A percentile compares a stretch with the other conserved stretches of the same genome.
These are phyloP conservation scores for Schizosaccharomyces versatilis DNA, from an alignment of 1,139 yeast genomes.

Conservation along the genomic window DNA sequence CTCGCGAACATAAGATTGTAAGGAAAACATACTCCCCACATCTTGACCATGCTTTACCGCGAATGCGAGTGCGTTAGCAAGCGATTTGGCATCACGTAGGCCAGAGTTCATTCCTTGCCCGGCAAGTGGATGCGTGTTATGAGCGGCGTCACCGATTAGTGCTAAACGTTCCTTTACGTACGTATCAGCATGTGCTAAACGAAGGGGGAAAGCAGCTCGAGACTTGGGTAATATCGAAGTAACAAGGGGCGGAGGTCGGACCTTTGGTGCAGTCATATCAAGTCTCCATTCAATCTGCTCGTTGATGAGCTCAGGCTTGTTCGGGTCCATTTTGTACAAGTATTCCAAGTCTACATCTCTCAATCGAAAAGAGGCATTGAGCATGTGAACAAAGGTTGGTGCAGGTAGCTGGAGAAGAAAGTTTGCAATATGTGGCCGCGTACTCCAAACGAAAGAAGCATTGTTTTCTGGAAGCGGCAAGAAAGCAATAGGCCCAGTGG, in stretches of 20 bases:
- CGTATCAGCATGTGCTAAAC: constrained; percentile 73
- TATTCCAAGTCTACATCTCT: constrained; percentile 59
- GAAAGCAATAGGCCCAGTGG: constrained; percentile 83
- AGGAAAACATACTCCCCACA: constrained; percentile 33
- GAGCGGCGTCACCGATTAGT: constrained; percentile 93
- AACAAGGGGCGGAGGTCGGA: constrained; percentile 40
- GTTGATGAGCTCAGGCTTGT: constrained; percentile 27
- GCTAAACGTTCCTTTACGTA: constrained; percentile 73
- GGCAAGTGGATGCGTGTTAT: constrained; percentile 88
- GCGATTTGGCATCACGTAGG: constrained; percentile 67
- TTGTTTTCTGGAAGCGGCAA: constrained; percentile 68
- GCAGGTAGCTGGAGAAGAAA: constrained; percentile 37
- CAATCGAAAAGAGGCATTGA: constrained; percentile 70
- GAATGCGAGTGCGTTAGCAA: constrained; percentile 44
- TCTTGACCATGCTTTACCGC: constrained; percentile 67
- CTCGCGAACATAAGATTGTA: constrained; percentile 68
- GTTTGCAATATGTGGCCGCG: constrained; percentile 53
- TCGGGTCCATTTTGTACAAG: constrained; percentile 34
- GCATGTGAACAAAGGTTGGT: constrained; percentile 41
- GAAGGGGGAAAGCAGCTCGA: constrained; percentile 75
- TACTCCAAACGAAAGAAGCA: constrained; percentile 85
- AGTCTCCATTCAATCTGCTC: constrained; percentile 50
- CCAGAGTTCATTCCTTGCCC: constrained; percentile 98
- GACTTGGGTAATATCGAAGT: constrained; percentile 36
- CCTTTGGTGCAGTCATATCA: constrained; percentile 11